These are phyloP conservation scores for Panus rudis DNA, from an alignment of 768 basidiomycete genomes.

Conservation along the genomic window DNA sequence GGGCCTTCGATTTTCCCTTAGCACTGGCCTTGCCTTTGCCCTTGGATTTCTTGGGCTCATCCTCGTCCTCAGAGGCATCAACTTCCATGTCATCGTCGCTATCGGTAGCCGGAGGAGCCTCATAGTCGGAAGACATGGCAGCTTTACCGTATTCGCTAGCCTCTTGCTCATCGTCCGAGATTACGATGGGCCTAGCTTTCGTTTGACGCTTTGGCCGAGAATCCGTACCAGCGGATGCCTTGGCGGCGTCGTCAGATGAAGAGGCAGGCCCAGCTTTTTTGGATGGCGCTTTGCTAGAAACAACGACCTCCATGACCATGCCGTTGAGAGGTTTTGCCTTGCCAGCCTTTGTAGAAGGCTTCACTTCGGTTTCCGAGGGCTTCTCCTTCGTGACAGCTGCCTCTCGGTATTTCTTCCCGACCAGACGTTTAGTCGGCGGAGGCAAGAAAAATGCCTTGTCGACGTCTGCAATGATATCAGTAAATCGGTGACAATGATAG, in stretches of 20 bases:
- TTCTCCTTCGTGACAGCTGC: constrained; percentile 28
- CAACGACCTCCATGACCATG: constrained; percentile 50
- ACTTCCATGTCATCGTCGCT: constrained; percentile 11
- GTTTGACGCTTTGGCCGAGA: constrained; percentile 8
- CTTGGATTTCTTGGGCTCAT: constrained; percentile 13
- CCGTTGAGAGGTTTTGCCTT: constrained; percentile 20
- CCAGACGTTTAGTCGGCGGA: constrained; percentile 64
- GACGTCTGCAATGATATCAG: constrained; percentile 32
- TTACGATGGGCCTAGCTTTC: constrained; percentile 33
- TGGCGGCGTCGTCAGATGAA: constrained; percentile 28
- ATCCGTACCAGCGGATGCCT: too few relatives aligned
- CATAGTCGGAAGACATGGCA: constrained; percentile 9
- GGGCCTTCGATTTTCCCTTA: constrained; percentile 20
- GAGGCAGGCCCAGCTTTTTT: constrained; percentile 23
- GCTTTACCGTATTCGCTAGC: constrained; percentile 5
- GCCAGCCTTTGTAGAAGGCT: constrained; percentile 1
- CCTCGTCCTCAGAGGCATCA: constrained; percentile 15
- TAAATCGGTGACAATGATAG: too few relatives aligned
- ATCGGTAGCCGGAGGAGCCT: constrained; percentile 10
- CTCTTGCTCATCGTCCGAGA: constrained; percentile 47
- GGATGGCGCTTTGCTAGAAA: constrained; percentile 29
- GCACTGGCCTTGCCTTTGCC: constrained; percentile 15
- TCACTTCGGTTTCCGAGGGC: background rate
- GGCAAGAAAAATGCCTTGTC: constrained; percentile 39
- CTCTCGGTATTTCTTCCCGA: constrained; percentile 67